Evolutionary conservation across 2,329 filamentous ascomycete genomes (phyloP), one percentile per base, ranked within the genome.

Genomic region (Colletotrichum chlorophyti): DNA sequence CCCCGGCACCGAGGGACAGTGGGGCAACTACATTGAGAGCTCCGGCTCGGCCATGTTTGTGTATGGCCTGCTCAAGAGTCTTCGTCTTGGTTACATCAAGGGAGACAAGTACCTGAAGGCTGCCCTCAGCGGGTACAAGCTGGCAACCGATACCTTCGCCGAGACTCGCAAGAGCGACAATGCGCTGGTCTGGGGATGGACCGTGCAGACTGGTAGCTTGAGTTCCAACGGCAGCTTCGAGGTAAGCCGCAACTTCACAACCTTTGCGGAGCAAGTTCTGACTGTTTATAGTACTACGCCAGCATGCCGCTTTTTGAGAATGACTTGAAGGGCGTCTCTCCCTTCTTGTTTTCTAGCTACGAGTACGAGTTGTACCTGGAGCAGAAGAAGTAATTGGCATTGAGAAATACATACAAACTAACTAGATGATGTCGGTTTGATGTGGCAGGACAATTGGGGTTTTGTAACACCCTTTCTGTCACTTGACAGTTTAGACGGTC

Each of bases 141-240:
- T 79, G 34, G 67, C 84, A 60, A 64, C 76, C 3, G 67, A 78
- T 7, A 68, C 74, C 6, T 82, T 81, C 58, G 77, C 83, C 5
- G 72, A 75, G 19, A 70, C 52, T 3, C 60, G 75, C 19, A 74
- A 76, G 32, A 70, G 73, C 15, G 78, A 82, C 62, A 79, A 79
- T 0, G 78, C 76, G 3, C 62, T 83, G 42, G 60, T 65, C 5
- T 70, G 69, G 17, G 70, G 71, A 17, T 70, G 70, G 24, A 73
- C 70, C 3, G 71, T 73, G 12, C 53, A 70, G 21, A 71, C 72
- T 4, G 72, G 71, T 46, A 73, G 70, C 38, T 58, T 73, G 40
- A 73, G 72, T 60, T 73, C 70, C 41, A 72, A 67, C 27, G 71
- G 70, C 6, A 62, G 62, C 2, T 73, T 69, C 42, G 69, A 82